A percentile compares a stretch with the other conserved stretches of the same genome.
phyloP scores from a whole-genome alignment of 2,329 filamentous ascomycete species.

The Sodiomyces alkalinus region DNA sequence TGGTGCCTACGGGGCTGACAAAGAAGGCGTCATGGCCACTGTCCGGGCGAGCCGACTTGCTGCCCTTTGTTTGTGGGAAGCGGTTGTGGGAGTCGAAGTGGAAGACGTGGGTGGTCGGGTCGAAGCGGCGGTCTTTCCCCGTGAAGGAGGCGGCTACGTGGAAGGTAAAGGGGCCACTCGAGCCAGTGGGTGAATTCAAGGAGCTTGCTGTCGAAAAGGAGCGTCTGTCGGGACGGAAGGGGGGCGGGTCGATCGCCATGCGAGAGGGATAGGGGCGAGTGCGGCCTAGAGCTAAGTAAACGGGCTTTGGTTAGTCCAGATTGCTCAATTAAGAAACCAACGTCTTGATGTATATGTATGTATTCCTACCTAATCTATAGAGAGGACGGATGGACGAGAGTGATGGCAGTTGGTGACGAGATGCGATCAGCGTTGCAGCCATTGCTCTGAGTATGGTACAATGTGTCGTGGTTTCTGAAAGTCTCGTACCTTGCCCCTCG shows the following conservation, averaged over 20 bases:
- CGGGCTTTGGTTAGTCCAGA: too few species aligned
- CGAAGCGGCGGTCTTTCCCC: slow-evolving; percentile 54
- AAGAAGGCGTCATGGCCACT: slow-evolving; percentile 97
- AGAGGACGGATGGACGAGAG: too few species aligned
- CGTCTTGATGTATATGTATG: too few species aligned
- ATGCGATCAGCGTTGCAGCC: slow-evolving; percentile 1
- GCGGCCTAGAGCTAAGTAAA: too few species aligned
- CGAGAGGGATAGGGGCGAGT: too few species aligned
- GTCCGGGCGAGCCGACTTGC: slow-evolving; percentile 49
- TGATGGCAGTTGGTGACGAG: slow-evolving; percentile 1
- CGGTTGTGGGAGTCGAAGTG: slow-evolving; percentile 54
- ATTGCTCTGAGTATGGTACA: slow-evolving; percentile 1
- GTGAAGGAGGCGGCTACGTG: slow-evolving; percentile 61
- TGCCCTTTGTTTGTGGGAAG: slow-evolving; percentile 34
- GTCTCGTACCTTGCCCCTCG: background rate
- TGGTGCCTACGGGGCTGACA: slow-evolving; percentile 61
- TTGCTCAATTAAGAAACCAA: too few species aligned
- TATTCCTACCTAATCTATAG: too few species aligned
- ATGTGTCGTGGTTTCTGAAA: background rate
- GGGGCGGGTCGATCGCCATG: too few species aligned
- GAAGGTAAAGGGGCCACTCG: slow-evolving; percentile 42
- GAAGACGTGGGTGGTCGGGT: slow-evolving; percentile 54
- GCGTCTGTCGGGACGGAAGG: too few species aligned
- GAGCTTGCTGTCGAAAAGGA: too few species aligned
- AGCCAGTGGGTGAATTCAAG: too few species aligned